Percentiles rank a stretch among this genome's conserved stretches.
phyloP scores from a whole-genome alignment of 805 yeast species.

The Wickerhamomyces chambardii region DNA sequence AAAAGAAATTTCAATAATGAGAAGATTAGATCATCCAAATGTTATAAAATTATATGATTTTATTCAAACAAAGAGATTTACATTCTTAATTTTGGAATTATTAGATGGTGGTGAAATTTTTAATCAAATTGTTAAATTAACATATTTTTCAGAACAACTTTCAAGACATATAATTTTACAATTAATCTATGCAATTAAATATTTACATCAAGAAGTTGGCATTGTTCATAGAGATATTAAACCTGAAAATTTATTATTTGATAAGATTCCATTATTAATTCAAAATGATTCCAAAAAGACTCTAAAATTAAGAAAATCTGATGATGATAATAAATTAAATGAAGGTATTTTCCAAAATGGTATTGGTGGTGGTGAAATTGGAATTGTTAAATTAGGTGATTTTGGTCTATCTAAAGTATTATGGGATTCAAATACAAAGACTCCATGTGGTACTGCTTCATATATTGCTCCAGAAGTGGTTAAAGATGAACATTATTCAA shows the following conservation, averaged over 20 bases:
- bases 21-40: slow-evolving; percentile 54
- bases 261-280: slow-evolving; percentile 47
- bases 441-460: slow-evolving; percentile 98
- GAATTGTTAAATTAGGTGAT: slow-evolving; percentile 85
- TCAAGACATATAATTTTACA: slow-evolving; percentile 57
- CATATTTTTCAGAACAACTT: slow-evolving; percentile 58
- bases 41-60: slow-evolving; percentile 59
- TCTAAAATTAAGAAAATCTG: slow-evolving; percentile 46
- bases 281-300: slow-evolving; percentile 12
- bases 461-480: slow-evolving; percentile 98
- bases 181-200: slow-evolving; percentile 54
- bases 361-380: slow-evolving; percentile 90
- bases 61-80: slow-evolving; percentile 50
- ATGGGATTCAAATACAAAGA: slow-evolving; percentile 74
- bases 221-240: slow-evolving; percentile 80
- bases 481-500: slow-evolving; percentile 84
- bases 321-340: slow-evolving; percentile 66
- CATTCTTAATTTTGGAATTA: slow-evolving; percentile 64
- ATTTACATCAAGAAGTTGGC: slow-evolving; percentile 65
- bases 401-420: slow-evolving; percentile 91
- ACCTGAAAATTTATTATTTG: slow-evolving; percentile 68
- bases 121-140: slow-evolving; percentile 56
- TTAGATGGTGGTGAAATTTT: slow-evolving; percentile 75
- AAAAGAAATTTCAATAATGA: slow-evolving; percentile 74
- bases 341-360: slow-evolving; percentile 81